These are phyloP conservation scores for Aspergillus mulundensis DNA, from an alignment of 495 filamentous ascomycete species.

Conservation along the genomic window DNA sequence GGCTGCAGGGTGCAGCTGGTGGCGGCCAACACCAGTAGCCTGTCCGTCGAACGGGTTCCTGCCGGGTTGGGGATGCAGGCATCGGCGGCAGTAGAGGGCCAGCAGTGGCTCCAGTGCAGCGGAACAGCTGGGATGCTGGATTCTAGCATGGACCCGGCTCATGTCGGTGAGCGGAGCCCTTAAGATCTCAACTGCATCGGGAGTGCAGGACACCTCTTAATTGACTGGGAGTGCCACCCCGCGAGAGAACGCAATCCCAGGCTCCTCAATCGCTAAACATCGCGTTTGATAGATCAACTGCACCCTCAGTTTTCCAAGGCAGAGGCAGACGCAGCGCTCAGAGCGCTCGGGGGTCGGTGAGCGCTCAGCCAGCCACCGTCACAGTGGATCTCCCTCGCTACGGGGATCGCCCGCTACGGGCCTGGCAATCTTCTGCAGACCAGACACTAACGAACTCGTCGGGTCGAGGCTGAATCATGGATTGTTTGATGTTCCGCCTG, in stretches of 20 bases:
- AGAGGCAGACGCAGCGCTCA: background rate
- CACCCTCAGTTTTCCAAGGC: no score
- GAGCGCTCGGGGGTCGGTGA: background rate
- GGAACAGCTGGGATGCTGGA: background rate
- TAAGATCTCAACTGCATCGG: background rate
- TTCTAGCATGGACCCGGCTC: background rate
- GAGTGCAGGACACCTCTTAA: background rate
- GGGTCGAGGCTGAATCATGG: no score
- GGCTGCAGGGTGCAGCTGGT: background rate
- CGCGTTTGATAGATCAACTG: background rate
- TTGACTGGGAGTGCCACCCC: background rate
- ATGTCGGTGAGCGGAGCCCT: conserved; percentile 1
- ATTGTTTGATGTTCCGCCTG: no score
- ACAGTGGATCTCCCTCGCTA: background rate
- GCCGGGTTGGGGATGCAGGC: background rate
- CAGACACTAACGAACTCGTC: background rate
- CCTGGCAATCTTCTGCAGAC: conserved; percentile 14
- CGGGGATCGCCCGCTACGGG: background rate
- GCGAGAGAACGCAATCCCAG: no score
- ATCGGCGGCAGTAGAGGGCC: background rate
- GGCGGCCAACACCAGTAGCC: background rate
- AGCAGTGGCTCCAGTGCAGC: background rate
- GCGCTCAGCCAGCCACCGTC: conserved; percentile 8
- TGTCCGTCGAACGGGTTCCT: background rate
- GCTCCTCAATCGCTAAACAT: no score